Base-by-base conservation (phyloP, 2,329 filamentous ascomycete species). In the Aspergillus jensenii region DNA sequence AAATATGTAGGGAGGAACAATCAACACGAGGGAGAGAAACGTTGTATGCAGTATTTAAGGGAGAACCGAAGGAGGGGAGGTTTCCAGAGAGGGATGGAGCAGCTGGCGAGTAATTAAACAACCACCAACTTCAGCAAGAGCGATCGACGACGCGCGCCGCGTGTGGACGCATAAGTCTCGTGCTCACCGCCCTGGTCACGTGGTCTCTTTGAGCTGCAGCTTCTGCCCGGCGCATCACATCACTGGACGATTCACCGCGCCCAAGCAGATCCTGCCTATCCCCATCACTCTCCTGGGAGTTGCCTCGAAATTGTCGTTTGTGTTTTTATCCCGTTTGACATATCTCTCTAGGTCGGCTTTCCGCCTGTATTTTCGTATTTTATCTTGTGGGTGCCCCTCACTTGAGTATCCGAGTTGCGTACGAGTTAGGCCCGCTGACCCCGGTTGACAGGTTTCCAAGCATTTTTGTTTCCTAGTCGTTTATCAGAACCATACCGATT, bases 161-260 rank as follows among this genome's bases (percentile, higher is more conserved):
- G 68, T 61, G 63, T 60, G 65, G 55, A 53, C 52, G 64, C 60
- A 59, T 59, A 50, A 41, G 67, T 65, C 59, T 66, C 69, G 67
- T 64, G 64, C 62, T 63, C 65, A 72, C 71, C 69, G 70, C 68
- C 67, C 64, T 39, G 1, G 9, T 65, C 69, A 74, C 69, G 71
- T 74, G 71, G 5, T 56, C 41, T 51, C 57, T 12, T 58, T 52
- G 39, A 60, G 55, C 60, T 64, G 67, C 66, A 68, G 62, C 64
- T 67, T 69, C 65, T 63, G 64, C 59, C 56, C 54, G 60, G 21
- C 31, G 55, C 37, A 40, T 40, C 39, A 40, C 54, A 49, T 48
- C 45, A n/a, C 7, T 41, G 39, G 44, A 54, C 52, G 41, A 31
- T 49, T 44, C 21, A 49, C 11, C 37, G 39, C 33, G 31, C 23